phyloP scores from a whole-genome alignment of 2,329 filamentous ascomycete genomes.

The Talaromyces marneffei region DNA sequence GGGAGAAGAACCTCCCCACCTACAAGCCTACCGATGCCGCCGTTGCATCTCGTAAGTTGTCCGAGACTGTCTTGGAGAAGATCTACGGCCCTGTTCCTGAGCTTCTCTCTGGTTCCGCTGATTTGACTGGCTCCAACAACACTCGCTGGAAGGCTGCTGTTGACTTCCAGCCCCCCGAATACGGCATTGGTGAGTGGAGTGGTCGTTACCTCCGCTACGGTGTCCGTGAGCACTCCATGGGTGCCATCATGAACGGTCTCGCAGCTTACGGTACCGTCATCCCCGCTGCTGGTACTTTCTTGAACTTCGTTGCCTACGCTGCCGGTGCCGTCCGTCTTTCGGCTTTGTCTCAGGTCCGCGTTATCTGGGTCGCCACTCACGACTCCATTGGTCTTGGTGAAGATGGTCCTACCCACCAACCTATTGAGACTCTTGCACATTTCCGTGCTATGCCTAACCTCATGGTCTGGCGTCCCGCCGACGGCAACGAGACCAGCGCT shows the following conservation, averaged over 20 bases:
- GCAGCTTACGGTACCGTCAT: conserved; percentile 92
- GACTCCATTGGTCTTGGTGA: conserved; percentile 99
- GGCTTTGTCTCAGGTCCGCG: conserved; percentile 80
- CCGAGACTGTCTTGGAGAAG: conserved; percentile 85
- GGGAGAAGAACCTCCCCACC: conserved; percentile 87
- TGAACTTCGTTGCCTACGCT: conserved; percentile 98
- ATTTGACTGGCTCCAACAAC: conserved; percentile 97
- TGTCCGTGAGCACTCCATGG: conserved; percentile 50
- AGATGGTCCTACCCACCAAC: conserved; percentile 97
- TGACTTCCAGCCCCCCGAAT: conserved; percentile 90
- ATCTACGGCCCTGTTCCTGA: conserved; percentile 79
- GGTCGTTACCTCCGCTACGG: conserved; percentile 70
- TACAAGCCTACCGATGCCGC: conserved; percentile 83
- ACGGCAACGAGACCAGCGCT: conserved; percentile 96
- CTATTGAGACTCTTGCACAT: conserved; percentile 95
- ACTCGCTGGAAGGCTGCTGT: conserved; percentile 95
- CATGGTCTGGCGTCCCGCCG: conserved; percentile 98
- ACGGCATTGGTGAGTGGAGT: conserved; percentile 78
- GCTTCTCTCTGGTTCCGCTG: conserved; percentile 90
- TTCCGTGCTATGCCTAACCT: conserved; percentile 98
- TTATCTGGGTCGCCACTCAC: conserved; percentile 95
- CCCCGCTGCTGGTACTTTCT: conserved; percentile 91
- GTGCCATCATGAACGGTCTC: conserved; percentile 62
- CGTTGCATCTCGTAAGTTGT: conserved; percentile 90
- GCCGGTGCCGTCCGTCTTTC: conserved; percentile 93